A percentile compares a stretch with the other conserved stretches of the same genome.
Conservation (phyloP, 2,329 filamentous ascomycete genomes). For the Camillea tinctor region DNA sequence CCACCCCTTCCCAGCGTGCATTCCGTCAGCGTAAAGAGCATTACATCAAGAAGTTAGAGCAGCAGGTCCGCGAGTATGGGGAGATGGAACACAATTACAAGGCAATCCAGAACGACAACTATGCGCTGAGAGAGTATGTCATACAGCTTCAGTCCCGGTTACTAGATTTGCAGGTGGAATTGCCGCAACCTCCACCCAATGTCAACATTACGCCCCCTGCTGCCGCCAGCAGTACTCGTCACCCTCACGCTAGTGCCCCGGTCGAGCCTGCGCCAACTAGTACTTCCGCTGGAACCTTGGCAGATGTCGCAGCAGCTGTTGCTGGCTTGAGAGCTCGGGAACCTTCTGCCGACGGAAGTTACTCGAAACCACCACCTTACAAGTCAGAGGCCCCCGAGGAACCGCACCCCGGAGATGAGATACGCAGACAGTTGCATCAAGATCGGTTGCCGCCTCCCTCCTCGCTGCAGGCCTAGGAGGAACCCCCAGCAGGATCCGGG, state of each 20-base stretch:
- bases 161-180: constrained; percentile 78
- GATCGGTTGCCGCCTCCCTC: constrained; percentile 35
- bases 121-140: constrained; percentile 87
- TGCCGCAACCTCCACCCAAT: constrained; percentile 78
- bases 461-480: constrained; percentile 27
- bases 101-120: constrained; percentile 83
- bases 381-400: constrained; percentile 42
- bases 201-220: constrained; percentile 62
- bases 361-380: constrained; percentile 30
- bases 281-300: constrained; percentile 32
- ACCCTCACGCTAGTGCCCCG: constrained; percentile 21
- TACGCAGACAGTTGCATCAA: constrained; percentile 52
- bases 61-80: constrained; percentile 80
- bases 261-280: constrained; percentile 18
- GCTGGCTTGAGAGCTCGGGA: constrained; percentile 31
- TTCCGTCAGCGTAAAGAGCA: constrained; percentile 97
- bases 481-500: neutral
- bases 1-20: constrained; percentile 65
- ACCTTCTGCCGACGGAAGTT: constrained; percentile 25
- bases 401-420: constrained; percentile 49
- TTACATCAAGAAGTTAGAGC: constrained; percentile 96
- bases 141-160: constrained; percentile 85
- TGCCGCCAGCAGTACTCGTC: constrained; percentile 20
- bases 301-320: constrained; percentile 35
- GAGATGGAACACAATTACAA: constrained; percentile 77